Percentiles rank a stretch among this genome's conserved stretches.
Evolutionary conservation across 2,329 filamentous ascomycete genomes (phyloP).

Genomic region (Aspergillus neotritici): DNA sequence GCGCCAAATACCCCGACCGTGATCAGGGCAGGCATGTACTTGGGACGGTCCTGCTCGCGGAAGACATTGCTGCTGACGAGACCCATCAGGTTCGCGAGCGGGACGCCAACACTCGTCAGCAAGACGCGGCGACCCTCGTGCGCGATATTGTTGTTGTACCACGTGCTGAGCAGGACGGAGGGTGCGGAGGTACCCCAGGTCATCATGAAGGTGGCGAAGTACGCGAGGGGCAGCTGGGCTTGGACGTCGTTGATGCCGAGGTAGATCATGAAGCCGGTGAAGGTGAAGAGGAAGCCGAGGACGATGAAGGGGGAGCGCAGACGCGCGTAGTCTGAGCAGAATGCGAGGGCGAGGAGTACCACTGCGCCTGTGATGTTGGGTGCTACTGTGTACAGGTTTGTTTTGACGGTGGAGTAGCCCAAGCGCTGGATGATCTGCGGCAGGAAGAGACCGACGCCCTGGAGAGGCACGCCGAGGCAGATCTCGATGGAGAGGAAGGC

Average conservation of each 20-base stretch:
- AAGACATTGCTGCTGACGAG: constrained; percentile 66
- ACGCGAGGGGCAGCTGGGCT: constrained; percentile 58
- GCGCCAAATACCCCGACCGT: constrained; percentile 52
- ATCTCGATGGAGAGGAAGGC: constrained; percentile 53
- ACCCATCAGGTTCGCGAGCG: constrained; percentile 71
- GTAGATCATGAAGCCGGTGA: constrained; percentile 73
- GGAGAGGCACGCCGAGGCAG: constrained; percentile 55
- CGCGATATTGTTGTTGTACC: constrained; percentile 80
- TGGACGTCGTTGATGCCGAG: constrained; percentile 62
- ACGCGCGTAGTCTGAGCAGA: constrained; percentile 61
- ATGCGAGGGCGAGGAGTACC: constrained; percentile 67
- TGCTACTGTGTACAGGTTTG: constrained; percentile 75
- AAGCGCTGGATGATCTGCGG: constrained; percentile 53
- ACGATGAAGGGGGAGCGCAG: constrained; percentile 69
- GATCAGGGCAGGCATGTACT: constrained; percentile 61
- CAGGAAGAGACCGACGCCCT: constrained; percentile 53
- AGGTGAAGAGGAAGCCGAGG: constrained; percentile 66
- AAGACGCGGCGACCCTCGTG: constrained; percentile 67
- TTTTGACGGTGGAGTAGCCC: constrained; percentile 54
- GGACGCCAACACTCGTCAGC: constrained; percentile 66
- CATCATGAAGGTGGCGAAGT: constrained; percentile 77
- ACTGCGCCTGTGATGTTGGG: constrained; percentile 70
- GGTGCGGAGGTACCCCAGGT: constrained; percentile 72
- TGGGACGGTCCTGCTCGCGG: constrained; percentile 56
- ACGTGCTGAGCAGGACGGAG: constrained; percentile 59